Evolutionary conservation across 805 yeast genomes (phyloP).

Genomic region (Ogataea pilisensis): DNA sequence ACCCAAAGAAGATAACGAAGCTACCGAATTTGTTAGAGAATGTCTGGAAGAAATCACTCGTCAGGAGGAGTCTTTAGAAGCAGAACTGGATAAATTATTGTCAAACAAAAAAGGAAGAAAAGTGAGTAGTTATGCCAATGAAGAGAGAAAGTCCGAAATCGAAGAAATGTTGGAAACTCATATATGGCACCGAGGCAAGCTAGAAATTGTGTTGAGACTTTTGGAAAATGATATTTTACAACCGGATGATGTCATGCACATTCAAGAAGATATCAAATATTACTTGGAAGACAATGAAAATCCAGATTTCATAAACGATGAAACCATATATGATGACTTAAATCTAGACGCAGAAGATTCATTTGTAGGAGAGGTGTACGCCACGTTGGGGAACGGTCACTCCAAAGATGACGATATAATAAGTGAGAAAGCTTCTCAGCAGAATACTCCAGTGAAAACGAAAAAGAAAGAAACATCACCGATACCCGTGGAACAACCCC

Average conservation of each 20-base stretch:
- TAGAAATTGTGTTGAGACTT: constrained; percentile 72
- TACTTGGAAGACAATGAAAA: constrained; percentile 92
- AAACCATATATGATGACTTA: constrained; percentile 85
- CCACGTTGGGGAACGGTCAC: constrained; percentile 7
- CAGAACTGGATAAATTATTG: constrained; percentile 54
- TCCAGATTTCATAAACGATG: constrained; percentile 92
- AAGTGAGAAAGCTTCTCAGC: constrained; percentile 6
- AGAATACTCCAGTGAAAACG: constrained; percentile 11
- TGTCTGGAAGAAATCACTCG: constrained; percentile 74
- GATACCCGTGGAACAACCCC: constrained; percentile 8
- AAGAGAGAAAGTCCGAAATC: constrained; percentile 50
- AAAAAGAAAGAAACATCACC: constrained; percentile 16
- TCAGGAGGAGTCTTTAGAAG: constrained; percentile 76
- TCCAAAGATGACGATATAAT: constrained; percentile 17
- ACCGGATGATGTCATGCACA: constrained; percentile 67
- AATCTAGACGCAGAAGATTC: constrained; percentile 52
- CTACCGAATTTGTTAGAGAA: constrained; percentile 62
- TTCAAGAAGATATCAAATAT: constrained; percentile 87
- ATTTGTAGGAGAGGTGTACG: constrained; percentile 29
- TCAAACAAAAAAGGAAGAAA: constrained; percentile 52
- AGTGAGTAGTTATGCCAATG: constrained; percentile 33
- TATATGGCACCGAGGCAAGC: constrained; percentile 68
- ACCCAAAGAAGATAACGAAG: constrained; percentile 74
- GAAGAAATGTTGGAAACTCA: constrained; percentile 70
- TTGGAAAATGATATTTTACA: constrained; percentile 76